Conservation (phyloP, 1,284 basidiomycete genomes). For the Pseudozyma sp. region DNA sequence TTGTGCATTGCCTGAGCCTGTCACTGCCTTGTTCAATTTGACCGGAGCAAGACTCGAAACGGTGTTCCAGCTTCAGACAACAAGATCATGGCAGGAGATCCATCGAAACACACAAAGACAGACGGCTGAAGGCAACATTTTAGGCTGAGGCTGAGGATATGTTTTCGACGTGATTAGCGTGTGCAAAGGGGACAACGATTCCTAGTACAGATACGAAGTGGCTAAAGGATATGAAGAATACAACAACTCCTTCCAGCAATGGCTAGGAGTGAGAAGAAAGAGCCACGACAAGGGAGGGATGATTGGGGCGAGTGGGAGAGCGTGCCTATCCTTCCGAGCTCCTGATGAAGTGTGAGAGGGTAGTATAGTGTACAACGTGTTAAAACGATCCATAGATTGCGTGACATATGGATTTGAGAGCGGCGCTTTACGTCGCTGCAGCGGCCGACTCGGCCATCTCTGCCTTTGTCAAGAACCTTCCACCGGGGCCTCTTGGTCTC, state of each 20-base stretch:
- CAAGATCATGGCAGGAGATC: too few relatives aligned
- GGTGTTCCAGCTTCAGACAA: too few relatives aligned
- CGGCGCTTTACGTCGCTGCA: conserved; percentile 4
- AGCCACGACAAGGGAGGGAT: not conserved
- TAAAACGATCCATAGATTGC: not conserved
- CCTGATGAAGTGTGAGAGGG: not conserved
- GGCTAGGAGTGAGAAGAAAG: conserved; percentile 19
- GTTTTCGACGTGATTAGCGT: conserved; percentile 6
- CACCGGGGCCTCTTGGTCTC: conserved; percentile 92
- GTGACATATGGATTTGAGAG: not conserved
- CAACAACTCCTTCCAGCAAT: conserved; percentile 22
- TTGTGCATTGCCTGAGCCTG: not conserved
- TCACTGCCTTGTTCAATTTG: too few relatives aligned
- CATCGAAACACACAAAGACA: too few relatives aligned
- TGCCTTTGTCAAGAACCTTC: conserved; percentile 79
- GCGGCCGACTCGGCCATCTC: conserved; percentile 36
- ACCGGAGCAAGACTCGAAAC: too few relatives aligned
- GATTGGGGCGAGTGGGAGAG: not conserved
- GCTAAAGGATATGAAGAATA: conserved; percentile 19
- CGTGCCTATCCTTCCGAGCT: not conserved
- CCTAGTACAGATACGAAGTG: not conserved
- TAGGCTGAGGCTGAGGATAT: not conserved
- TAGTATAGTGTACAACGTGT: conserved; percentile 19
- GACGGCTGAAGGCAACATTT: not conserved
- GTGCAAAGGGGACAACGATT: not conserved